Evolutionary conservation across 345 rosid genomes (phyloP).

Genomic region (Excoecaria cochinchinensis): DNA sequence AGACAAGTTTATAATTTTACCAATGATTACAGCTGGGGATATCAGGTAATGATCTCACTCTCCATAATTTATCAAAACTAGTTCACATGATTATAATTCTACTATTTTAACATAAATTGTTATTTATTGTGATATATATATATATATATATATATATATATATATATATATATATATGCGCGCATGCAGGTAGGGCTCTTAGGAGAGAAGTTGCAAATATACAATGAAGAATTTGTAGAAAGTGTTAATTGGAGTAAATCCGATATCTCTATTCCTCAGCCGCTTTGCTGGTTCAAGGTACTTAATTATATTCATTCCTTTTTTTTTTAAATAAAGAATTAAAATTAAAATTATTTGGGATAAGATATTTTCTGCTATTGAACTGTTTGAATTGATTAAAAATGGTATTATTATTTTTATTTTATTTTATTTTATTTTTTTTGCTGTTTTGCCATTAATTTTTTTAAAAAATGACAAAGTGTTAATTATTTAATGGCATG

Average conservation of each 20-base stretch:
- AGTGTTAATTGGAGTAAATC: constrained; percentile 12
- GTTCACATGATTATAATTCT: background rate
- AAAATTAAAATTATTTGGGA: too few species aligned
- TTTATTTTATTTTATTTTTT: too few species aligned
- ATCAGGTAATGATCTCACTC: constrained; percentile 17
- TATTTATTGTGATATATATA: too few species aligned
- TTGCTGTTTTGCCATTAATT: too few species aligned
- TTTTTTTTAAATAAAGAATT: background rate
- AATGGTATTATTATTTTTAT: too few species aligned
- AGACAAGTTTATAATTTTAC: constrained; percentile 9
- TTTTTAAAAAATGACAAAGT: too few species aligned
- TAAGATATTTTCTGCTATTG: too few species aligned
- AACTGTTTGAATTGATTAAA: too few species aligned
- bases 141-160: too few species aligned
- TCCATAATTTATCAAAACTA: background rate
- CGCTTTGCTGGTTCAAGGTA: constrained; percentile 29
- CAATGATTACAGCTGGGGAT: constrained; percentile 21
- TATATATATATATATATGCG: too few species aligned
- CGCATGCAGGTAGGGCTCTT: constrained; percentile 13
- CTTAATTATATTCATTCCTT: background rate
- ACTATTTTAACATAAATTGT: background rate
- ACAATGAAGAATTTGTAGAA: background rate
- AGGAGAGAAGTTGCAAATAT: constrained; percentile 14
- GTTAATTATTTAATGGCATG: too few species aligned
- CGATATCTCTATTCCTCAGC: background rate